Percentiles rank a stretch among this genome's conserved stretches.
phyloP scores from a whole-genome alignment of 768 basidiomycete species.

The Boletus rufocinnamomeus region DNA sequence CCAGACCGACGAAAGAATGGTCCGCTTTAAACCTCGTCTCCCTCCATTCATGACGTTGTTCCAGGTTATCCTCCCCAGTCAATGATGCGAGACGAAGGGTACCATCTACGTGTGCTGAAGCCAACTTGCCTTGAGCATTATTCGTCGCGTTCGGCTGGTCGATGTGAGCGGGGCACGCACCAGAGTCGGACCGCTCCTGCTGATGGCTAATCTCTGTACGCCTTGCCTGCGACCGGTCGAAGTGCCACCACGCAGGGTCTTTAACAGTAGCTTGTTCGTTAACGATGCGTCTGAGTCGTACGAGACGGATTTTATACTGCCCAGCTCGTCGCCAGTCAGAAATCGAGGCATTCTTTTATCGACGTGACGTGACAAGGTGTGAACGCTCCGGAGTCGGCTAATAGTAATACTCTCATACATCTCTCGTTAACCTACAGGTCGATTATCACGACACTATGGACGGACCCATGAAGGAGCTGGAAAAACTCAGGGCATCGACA shows the following conservation, averaged over 20 bases:
- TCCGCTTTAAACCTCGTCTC: constrained; percentile 58
- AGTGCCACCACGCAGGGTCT: constrained; percentile 38
- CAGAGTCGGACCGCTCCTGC: constrained; percentile 34
- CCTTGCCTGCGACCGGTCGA: constrained; percentile 36
- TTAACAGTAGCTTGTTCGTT: constrained; percentile 37
- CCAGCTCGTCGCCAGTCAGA: constrained; percentile 76
- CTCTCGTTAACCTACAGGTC: not conserved
- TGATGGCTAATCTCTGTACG: constrained; percentile 43
- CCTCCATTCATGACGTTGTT: constrained; percentile 54
- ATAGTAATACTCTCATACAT: not conserved
- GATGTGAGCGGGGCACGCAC: constrained; percentile 36
- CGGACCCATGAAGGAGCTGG: constrained; percentile 72
- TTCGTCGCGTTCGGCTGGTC: constrained; percentile 17
- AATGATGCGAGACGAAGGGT: constrained; percentile 47
- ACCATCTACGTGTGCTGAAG: constrained; percentile 66
- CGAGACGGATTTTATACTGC: constrained; percentile 64
- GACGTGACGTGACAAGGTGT: constrained; percentile 28
- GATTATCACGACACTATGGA: constrained; percentile 53
- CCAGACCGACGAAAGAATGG: constrained; percentile 64
- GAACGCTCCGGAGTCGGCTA: not conserved
- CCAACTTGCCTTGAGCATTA: constrained; percentile 57
- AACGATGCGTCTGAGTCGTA: constrained; percentile 39
- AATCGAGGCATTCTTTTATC: constrained; percentile 58
- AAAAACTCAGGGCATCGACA: constrained; percentile 69
- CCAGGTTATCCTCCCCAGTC: constrained; percentile 43